phyloP scores from a whole-genome alignment of 305 asterid genomes.

The Striga hermonthica region DNA sequence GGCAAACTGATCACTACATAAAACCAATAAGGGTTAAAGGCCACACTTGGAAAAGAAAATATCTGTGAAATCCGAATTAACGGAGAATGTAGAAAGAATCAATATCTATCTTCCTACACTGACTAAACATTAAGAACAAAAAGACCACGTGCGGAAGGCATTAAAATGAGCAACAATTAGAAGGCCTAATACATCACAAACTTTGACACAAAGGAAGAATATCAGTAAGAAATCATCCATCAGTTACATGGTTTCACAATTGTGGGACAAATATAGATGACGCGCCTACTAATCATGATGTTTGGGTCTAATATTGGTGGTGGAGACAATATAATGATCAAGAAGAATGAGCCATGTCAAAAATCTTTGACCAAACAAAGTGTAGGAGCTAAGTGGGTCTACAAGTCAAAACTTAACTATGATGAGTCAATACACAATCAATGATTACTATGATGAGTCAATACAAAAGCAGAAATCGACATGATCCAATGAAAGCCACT shows the following conservation, averaged over 20 bases:
- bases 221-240: no score
- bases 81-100: no score
- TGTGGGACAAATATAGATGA: not conserved
- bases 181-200: not conserved
- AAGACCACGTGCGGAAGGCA: no score
- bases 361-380: not conserved
- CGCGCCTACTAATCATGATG: not conserved
- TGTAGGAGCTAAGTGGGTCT: not conserved
- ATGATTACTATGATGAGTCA: not conserved
- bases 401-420: not conserved
- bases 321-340: not conserved
- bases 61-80: not conserved
- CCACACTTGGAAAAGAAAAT: not conserved
- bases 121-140: no score
- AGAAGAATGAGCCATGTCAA: not conserved
- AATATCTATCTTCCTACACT: no score
- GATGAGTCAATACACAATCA: not conserved
- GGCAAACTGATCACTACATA: not conserved
- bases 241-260: not conserved
- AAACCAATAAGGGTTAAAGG: not conserved
- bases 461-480: not conserved
- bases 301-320: no score
- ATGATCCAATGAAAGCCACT: not conserved
- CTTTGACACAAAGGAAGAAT: no score
- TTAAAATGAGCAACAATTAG: not conserved